Evolutionary conservation across 495 filamentous ascomycete genomes (phyloP), one percentile per base, ranked within the genome.

Genomic region (Hypoxylon trugodes): DNA sequence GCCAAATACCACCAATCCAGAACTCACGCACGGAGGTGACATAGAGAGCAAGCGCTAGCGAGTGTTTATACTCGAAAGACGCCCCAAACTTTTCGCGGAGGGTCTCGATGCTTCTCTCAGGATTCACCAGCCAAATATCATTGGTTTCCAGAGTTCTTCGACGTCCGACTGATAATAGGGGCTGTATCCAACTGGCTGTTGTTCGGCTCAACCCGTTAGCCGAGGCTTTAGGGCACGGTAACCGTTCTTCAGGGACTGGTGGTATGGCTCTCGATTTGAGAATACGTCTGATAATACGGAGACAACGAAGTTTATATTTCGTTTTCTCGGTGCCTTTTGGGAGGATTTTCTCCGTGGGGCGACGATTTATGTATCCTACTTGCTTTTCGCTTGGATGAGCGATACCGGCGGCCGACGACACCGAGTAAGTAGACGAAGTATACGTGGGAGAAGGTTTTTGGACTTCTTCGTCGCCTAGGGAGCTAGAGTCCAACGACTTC

Each of bases 1-100:
- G 83, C 64, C 87, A 91, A 13, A 82, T 35, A 1, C 85, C 90
- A 19, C 89, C 88, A 9, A 91, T 73, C 69, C 86, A 79, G 66
- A 93, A 91, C 26, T 49, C 45, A 5, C 28, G 45, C 12, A 30
- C 26, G 13, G 35, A 49, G 4, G 45, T 49, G 12, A 33, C 6
- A 16, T 33, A 49, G 12, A 49, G 26, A 1, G 45, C 45, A 5
- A 49, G n/a, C n/a, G 16, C 2, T 13, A 49, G 16, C 7, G 28
- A 2, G n/a, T 49, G 28, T 15, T 35, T 49, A 1, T 21, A 16
- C 3, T 33, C 18, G 28, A 49, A 49, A 6, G 45, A 33, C 12
- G 1, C 28, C 13, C n/a, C 26, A 12, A 49, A 49, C 28, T 35
- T 33, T 5, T 19, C 9, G 15, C 45, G 33, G 3, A 49, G 45